These are phyloP conservation scores for Paramecium pentaurelia DNA, from an alignment of 73 alveolate genomes.

Conservation along the genomic window DNA sequence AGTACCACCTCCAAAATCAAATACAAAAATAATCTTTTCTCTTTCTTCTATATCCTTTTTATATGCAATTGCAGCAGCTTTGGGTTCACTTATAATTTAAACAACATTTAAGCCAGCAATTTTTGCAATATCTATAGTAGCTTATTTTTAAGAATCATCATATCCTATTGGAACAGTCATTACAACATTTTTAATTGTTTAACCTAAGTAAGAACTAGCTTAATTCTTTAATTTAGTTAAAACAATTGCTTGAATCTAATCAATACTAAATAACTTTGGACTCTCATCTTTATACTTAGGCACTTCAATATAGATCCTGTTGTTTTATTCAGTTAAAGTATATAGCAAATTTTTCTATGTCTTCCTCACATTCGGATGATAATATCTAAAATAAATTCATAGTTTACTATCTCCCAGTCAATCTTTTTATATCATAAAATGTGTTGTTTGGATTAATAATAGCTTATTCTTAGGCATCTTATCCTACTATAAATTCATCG, in stretches of 20 bases:
- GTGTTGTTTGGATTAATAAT: neutral
- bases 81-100: conserved; percentile 90
- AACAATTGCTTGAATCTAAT: conserved; percentile 71
- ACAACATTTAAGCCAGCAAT: conserved; percentile 89
- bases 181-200: conserved; percentile 75
- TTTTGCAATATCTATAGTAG: conserved; percentile 92
- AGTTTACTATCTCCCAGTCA: neutral
- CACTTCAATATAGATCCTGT: neutral
- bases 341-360: neutral
- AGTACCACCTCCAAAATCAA: conserved; percentile 93
- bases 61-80: conserved; percentile 94
- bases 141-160: conserved; percentile 86
- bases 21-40: conserved; percentile 72
- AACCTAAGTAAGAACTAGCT: conserved; percentile 73
- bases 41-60: conserved; percentile 79
- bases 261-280: conserved; percentile 64
- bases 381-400: neutral
- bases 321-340: neutral
- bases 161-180: conserved; percentile 83
- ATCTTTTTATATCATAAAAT: neutral
- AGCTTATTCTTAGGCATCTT: neutral
- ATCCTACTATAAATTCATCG: neutral
- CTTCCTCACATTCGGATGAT: neutral
- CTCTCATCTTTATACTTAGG: neutral
- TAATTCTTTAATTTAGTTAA: conserved; percentile 72